Conservation (phyloP, 1,139 yeast species). For the Protomyces pachydermus region DNA sequence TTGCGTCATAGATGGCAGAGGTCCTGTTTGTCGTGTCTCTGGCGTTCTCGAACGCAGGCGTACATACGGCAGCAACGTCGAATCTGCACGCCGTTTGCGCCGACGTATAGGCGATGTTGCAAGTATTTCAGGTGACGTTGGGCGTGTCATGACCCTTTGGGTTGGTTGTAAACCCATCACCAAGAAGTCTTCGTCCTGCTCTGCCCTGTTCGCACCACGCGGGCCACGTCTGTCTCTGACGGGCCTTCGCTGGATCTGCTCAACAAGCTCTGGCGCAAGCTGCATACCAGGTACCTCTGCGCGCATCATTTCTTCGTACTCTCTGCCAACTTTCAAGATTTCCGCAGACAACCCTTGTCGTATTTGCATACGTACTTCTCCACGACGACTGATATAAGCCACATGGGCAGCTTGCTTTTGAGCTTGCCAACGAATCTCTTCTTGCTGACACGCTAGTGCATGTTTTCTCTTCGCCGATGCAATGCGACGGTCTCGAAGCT, state of each 20-base stretch:
- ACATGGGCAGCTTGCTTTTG: slow-evolving; percentile 6
- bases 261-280: not conserved
- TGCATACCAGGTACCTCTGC: slow-evolving; percentile 1
- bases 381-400: slow-evolving; percentile 5
- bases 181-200: slow-evolving; percentile 13
- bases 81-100: not conserved
- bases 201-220: slow-evolving; percentile 1
- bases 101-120: not conserved
- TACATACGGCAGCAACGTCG: not conserved
- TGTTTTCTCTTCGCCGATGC: not conserved
- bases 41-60: not conserved
- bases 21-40: not conserved
- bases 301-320: slow-evolving; percentile 1
- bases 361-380: not conserved
- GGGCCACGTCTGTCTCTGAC: not conserved
- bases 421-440: slow-evolving; percentile 14
- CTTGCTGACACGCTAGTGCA: slow-evolving; percentile 2
- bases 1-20: not conserved
- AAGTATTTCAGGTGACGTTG: not conserved
- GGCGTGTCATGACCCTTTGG: not conserved
- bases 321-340: slow-evolving; percentile 4
- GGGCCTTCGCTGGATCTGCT: not conserved
- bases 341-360: slow-evolving; percentile 7
- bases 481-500: not conserved
- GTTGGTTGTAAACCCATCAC: not conserved